phyloP scores from a whole-genome alignment of 1,284 basidiomycete species.

The Leccinum proliferum region DNA sequence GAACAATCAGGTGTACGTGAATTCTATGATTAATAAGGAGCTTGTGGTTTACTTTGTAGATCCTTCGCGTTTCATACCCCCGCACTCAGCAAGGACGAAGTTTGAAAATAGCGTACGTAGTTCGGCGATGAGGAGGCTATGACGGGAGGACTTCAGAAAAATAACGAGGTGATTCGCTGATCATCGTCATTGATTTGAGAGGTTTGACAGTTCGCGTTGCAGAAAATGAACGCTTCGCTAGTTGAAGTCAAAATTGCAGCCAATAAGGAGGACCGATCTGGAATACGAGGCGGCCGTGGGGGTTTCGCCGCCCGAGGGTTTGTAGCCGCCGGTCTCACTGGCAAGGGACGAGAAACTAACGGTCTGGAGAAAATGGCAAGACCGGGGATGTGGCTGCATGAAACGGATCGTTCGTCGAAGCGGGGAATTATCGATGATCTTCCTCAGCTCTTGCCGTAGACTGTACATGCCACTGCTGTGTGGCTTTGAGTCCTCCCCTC shows the following conservation, averaged over 20 bases:
- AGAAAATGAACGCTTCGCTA: conserved; percentile 63
- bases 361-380: conserved; percentile 25
- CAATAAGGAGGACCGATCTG: conserved; percentile 49
- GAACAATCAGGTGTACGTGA: conserved; percentile 54
- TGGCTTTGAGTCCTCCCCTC: no score
- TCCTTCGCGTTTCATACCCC: conserved; percentile 68
- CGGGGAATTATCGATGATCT: conserved; percentile 10
- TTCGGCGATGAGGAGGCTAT: conserved; percentile 82
- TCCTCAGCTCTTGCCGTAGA: no score
- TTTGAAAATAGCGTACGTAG: conserved; percentile 66
- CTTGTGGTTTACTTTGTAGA: conserved; percentile 37
- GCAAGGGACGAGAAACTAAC: conserved; percentile 29
- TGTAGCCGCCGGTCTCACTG: conserved; percentile 61
- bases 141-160: conserved; percentile 69
- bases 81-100: conserved; percentile 38
- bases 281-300: conserved; percentile 32
- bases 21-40: neutral
- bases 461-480: no score
- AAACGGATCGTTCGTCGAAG: conserved; percentile 16
- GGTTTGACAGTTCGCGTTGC: conserved; percentile 7
- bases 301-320: conserved; percentile 57
- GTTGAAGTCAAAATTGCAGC: conserved; percentile 67
- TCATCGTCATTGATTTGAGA: conserved; percentile 8
- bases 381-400: conserved; percentile 21
- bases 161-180: conserved; percentile 49